Evolutionary conservation across 371 early-diverging fungal species (phyloP), one percentile per base, ranked within the genome.

Genomic region (Mortierella sp.): DNA sequence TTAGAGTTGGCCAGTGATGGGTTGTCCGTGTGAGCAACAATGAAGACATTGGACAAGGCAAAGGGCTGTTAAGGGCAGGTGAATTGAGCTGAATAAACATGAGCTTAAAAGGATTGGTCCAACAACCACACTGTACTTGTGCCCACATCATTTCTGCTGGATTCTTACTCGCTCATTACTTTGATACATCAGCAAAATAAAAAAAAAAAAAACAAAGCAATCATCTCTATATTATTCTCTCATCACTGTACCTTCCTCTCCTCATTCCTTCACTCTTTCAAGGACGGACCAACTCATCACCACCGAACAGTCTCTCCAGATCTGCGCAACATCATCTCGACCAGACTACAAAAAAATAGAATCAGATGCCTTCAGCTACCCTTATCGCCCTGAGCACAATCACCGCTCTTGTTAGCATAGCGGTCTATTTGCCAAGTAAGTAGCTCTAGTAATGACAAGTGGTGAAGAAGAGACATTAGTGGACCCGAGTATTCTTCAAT

Each of bases 341-440:
- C 40, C n/a, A n/a, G n/a, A n/a, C 40, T 9, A 37, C 6, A 37
- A 37, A 37, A 13, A 37, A 37, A 37, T 37, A 37, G 40, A 37
- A 37, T 37, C 13, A n/a, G n/a, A 43, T 43, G 43, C 43, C 43
- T 15, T 43, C 43, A 43, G 10, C 17, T 43, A 43, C 67, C 7
- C 61, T 80, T 15, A 12, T 74, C 61, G 26, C 58, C 37, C 19
- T 64, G 55, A 74, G 80, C 61, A 62, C 80, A 23, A 13, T 74
- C 42, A 61, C 58, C 19, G 80, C 75, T 42, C 7, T 80, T 19
- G 43, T 80, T 47, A 61, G 74, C 42, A 42, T 80, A 12, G 80
- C 75, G 13, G 64, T 75, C 17, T 80, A 80, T 58, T 58, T 80
- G 17, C 80, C 80, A 31, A 67, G 80, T 80, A 80, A 68, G 80